Conservation (phyloP, 371 early-diverging fungal species). For the Mortierella sp. region DNA sequence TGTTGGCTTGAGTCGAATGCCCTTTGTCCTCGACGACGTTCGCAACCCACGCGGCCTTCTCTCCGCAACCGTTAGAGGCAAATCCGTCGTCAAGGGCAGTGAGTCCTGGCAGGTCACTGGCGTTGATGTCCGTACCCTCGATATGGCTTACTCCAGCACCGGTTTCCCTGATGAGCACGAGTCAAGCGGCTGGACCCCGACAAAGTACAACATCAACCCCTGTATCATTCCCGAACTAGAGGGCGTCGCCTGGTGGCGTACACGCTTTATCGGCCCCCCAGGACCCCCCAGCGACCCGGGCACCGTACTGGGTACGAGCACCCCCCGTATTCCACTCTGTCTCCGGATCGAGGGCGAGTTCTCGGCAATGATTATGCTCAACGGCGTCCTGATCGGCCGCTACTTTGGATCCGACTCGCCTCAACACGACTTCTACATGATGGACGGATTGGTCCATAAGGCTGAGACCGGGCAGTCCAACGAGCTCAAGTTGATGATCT, state of each 20-base stretch:
- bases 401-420: slow-evolving; percentile 84
- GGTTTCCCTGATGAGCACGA: slow-evolving; percentile 83
- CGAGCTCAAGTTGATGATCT: slow-evolving; percentile 49
- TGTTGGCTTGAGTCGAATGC: slow-evolving; percentile 82
- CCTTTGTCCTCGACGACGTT: slow-evolving; percentile 83
- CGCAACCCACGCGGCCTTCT: slow-evolving; percentile 84
- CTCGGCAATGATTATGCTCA: slow-evolving; percentile 76
- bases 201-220: slow-evolving; percentile 8
- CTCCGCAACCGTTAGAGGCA: slow-evolving; percentile 67
- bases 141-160: slow-evolving; percentile 70
- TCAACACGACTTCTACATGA: slow-evolving; percentile 82
- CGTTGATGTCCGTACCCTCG: slow-evolving; percentile 74
- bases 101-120: slow-evolving; percentile 83
- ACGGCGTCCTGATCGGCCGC: slow-evolving; percentile 73
- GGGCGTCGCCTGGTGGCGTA: slow-evolving; percentile 58
- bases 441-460: slow-evolving; percentile 68
- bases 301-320: not conserved
- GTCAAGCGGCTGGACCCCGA: slow-evolving; percentile 18
- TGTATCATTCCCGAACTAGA: slow-evolving; percentile 33
- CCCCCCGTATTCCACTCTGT: slow-evolving; percentile 70
- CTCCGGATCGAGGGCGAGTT: slow-evolving; percentile 74
- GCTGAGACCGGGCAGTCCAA: slow-evolving; percentile 27
- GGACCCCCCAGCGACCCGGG: not conserved
- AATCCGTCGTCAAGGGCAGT: slow-evolving; percentile 22
- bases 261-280: slow-evolving; percentile 54